Base-by-base conservation (phyloP, 495 filamentous ascomycete genomes). In the Parathielavia appendiculata region DNA sequence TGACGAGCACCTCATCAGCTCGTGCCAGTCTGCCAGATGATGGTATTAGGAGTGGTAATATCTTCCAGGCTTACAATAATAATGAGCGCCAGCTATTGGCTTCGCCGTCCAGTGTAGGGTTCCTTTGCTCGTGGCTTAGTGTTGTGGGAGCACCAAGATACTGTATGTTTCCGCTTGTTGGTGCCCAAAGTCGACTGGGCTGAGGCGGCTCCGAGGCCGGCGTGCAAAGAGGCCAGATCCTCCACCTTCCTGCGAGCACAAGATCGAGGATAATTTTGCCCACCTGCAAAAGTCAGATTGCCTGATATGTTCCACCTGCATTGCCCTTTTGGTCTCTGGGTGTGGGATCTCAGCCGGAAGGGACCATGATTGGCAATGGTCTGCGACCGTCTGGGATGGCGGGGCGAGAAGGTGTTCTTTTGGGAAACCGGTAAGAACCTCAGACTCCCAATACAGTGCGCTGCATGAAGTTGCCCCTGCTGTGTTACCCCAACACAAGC, bases 141-240 rank as follows among this genome's bases (percentile, higher is more conserved):
- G 35, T 35, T 22, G 51, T 17, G 39, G 39, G 51, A 44, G 39
- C 20, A 44, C 51, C n/a, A 43, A 54, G 51, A 54, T 43, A 54
- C n/a, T n/a, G n/a, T n/a, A 30, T 30, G 26, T 3, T 30, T 30
- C 8, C 23, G 26, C 23, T 20, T 44, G 40, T 54, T 54, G 51
- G 20, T 54, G 51, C 51, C 51, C 51, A 54, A 54, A 44, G 51
- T 30, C 6, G 26, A 30, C 26, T 30, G 3, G 26, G 26, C 6
- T 30, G 26, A 30, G 26, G 30, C 9, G 1, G 4, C 51, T 19
- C 22, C 51, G 40, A 44, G 14, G 51, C 22, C 40, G 51, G 39
- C 51, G 51, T n/a, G 17, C 34, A 10, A 10, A 6, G 4, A 35
- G 51, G 14, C 44, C 44, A 22, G 23, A 10, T 11, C 41, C 17